These are phyloP conservation scores for Colletotrichum limetticola DNA, from an alignment of 2,329 filamentous ascomycete species.

Conservation along the genomic window DNA sequence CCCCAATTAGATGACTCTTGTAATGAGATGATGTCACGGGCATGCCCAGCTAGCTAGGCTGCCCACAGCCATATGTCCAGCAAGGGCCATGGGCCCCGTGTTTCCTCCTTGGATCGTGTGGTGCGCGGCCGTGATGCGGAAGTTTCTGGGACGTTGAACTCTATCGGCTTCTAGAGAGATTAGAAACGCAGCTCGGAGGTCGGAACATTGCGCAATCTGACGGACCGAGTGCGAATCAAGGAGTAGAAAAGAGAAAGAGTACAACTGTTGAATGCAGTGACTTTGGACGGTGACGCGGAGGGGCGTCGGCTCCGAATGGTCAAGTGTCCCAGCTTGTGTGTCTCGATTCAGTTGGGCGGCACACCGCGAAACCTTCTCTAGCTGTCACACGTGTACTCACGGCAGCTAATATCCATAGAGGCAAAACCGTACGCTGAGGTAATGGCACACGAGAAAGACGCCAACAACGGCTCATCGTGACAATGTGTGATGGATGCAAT, in stretches of 20 bases:
- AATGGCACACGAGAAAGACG: too few relatives aligned
- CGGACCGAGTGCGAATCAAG: background rate
- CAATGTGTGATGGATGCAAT: background rate
- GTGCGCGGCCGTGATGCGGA: background rate
- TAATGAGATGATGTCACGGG: background rate
- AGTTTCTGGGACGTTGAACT: background rate
- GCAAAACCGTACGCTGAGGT: too few relatives aligned
- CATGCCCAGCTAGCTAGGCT: too few relatives aligned
- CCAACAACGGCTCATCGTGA: too few relatives aligned
- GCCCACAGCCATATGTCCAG: too few relatives aligned
- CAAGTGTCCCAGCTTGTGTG: background rate
- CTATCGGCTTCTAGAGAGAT: background rate
- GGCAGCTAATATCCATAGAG: background rate
- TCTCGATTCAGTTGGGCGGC: background rate
- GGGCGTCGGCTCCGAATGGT: background rate
- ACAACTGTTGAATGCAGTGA: background rate
- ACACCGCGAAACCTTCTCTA: background rate
- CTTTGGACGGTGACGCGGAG: constrained; percentile 14
- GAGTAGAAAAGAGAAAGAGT: background rate
- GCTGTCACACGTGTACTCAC: background rate
- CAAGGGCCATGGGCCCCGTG: background rate
- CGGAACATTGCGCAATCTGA: background rate
- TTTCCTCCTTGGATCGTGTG: background rate
- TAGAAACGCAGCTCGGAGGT: background rate
- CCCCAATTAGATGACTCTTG: background rate